Base-by-base conservation (phyloP, 768 basidiomycete species). In the Trametes cingulata region DNA sequence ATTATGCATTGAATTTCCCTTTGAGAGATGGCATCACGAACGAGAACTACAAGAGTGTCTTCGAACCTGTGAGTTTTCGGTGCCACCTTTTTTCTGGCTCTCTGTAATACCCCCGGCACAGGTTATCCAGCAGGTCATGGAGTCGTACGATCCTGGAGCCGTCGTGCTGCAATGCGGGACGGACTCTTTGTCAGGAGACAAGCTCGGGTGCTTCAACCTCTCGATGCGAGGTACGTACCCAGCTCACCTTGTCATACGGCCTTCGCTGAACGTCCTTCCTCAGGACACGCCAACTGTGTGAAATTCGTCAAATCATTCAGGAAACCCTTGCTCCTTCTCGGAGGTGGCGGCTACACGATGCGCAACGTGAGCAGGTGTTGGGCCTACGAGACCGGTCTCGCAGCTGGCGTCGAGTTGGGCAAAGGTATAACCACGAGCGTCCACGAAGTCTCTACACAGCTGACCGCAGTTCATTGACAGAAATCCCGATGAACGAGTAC, bases 291-390 rank as follows among this genome's bases (percentile, higher is more conserved):
- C 1, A 93, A 95, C 69, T 99, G 97, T 65, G 96, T 98, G 40
- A 89, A 88, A 68, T 98, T 96, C 72, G 92, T 99, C 53, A 97
- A 98, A 72, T 93, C 92, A 0, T 97, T 98, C 76, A 90, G 92
- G 70, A 89, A 93, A 49, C 97, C 97, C 1, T 74, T 98, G n/a
- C 77, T 99, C 12, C 80, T 99, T 19, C 85, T 99, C 24, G 97
- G 97, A 14, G 97, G 97, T 25, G 97, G 97, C 10, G 97, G 97
- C 0, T 99, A 99, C 74, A 99, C 97, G 3, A 96, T 99, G 85
- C 90, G 95, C 43, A 96, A 96, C 63, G 96, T 98, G 60, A 95
- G 93, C 63, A 84, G 97, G 42, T 88, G 91, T 13, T 99, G 97
- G 97, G 96, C 97, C 20, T 99, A 86, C 68, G 97, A 99, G 76